Evolutionary conservation across 345 rosid species (phyloP).

Genomic region (Gossypium anomalum): DNA sequence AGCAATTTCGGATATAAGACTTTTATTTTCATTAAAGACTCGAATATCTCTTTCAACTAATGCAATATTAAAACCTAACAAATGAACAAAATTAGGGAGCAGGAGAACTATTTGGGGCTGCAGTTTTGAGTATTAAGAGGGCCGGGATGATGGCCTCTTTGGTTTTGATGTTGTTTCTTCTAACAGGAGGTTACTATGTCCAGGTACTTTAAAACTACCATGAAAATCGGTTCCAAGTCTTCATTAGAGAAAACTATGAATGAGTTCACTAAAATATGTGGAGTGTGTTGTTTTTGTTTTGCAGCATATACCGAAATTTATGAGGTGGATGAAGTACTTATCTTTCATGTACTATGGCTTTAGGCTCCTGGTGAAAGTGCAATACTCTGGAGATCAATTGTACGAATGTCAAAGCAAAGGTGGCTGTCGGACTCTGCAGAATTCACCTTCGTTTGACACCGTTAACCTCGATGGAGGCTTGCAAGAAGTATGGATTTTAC

Average conservation of each 20-base stretch:
- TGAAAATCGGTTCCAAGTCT: conserved; percentile 35
- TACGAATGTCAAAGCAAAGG: conserved; percentile 73
- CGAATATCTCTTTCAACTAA: conserved; percentile 23
- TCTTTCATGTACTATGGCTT: conserved; percentile 53
- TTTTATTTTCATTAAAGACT: not conserved
- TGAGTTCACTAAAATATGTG: not conserved
- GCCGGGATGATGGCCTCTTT: conserved; percentile 91
- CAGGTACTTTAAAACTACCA: conserved; percentile 46
- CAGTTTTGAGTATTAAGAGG: conserved; percentile 78
- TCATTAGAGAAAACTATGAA: not conserved
- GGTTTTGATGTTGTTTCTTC: conserved; percentile 79
- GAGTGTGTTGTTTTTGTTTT: not conserved
- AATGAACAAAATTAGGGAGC: conserved; percentile 46
- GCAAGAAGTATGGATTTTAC: conserved; percentile 83
- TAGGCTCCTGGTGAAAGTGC: conserved; percentile 77
- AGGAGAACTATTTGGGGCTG: conserved; percentile 89
- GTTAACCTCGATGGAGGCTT: conserved; percentile 74
- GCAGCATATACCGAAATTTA: conserved; percentile 86
- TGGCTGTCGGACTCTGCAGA: conserved; percentile 42
- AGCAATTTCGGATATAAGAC: not conserved
- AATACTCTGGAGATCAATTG: conserved; percentile 63
- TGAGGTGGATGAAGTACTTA: conserved; percentile 37
- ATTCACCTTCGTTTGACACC: conserved; percentile 34
- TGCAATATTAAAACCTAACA: not conserved
- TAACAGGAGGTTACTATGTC: conserved; percentile 95